Percentiles rank a stretch among this genome's conserved stretches.
Evolutionary conservation across 441 rosid genomes (phyloP).

Genomic region (Corymbia citriodora): DNA sequence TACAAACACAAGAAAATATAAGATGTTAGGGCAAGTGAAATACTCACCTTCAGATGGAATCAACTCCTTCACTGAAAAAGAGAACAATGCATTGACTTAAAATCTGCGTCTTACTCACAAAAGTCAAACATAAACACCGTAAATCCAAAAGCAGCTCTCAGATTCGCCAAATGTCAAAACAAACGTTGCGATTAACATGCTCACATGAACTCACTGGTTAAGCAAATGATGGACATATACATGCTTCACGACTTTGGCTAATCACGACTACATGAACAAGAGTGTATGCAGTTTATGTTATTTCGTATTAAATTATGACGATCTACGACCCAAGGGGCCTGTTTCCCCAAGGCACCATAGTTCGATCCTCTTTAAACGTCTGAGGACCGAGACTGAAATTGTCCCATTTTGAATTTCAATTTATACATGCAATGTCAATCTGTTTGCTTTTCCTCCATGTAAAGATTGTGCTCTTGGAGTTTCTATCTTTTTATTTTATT

Average conservation of each 20-base stretch:
- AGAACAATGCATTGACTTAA: not conserved
- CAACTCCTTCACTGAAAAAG: not conserved
- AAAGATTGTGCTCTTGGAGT: not conserved
- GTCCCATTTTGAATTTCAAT: not conserved
- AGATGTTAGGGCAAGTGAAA: no score
- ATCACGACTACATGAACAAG: not conserved
- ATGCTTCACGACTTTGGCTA: not conserved
- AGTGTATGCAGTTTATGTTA: not conserved
- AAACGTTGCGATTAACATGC: accelerated
- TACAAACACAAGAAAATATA: no score
- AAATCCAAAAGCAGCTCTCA: not conserved
- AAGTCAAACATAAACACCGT: not conserved
- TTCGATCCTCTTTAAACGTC: not conserved
- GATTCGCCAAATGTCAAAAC: not conserved
- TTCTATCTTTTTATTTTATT: not conserved
- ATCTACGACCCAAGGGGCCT: not conserved
- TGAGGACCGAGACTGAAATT: not conserved
- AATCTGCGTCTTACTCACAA: not conserved
- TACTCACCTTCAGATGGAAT: no score
- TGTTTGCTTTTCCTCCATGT: not conserved
- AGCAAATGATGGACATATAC: not conserved
- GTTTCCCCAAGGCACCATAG: not conserved
- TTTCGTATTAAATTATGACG: not conserved
- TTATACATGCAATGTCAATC: not conserved
- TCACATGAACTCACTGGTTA: not conserved